These are phyloP conservation scores for Trametes maxima DNA, from an alignment of 768 basidiomycete species.

Conservation along the genomic window DNA sequence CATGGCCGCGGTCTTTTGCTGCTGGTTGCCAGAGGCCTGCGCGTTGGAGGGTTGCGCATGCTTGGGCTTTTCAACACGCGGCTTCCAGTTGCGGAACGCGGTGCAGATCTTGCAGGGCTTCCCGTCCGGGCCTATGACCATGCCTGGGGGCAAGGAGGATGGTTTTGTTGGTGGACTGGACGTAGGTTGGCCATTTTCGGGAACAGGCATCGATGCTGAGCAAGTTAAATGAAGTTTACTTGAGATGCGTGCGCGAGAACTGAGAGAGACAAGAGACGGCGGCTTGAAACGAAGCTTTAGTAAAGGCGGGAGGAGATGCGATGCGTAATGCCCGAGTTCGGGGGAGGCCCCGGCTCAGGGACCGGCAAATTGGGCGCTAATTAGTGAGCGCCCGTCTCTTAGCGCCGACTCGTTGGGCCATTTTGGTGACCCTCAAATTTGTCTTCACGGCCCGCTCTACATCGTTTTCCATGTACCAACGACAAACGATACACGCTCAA, in stretches of 20 bases:
- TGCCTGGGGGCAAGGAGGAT: constrained; percentile 64
- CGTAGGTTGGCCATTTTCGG: not conserved
- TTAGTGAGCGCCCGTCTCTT: not conserved
- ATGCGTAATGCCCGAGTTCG: not conserved
- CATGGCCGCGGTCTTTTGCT: constrained; percentile 37
- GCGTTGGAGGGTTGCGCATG: not conserved
- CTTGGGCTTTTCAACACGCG: constrained; percentile 37
- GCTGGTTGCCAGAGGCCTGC: not conserved
- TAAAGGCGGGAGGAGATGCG: not conserved
- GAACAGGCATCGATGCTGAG: not conserved
- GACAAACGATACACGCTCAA: too few relatives aligned
- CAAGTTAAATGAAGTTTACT: too few relatives aligned
- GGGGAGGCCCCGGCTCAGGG: not conserved
- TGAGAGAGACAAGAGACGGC: not conserved
- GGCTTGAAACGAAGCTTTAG: not conserved
- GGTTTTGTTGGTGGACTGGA: constrained; percentile 7
- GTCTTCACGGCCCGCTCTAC: too few relatives aligned
- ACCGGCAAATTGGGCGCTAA: not conserved
- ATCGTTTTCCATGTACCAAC: too few relatives aligned
- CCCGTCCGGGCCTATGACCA: constrained; percentile 90
- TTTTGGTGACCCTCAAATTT: too few relatives aligned
- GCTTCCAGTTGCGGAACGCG: constrained; percentile 73
- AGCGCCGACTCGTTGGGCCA: too few relatives aligned
- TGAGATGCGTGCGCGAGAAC: too few relatives aligned
- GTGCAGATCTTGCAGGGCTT: constrained; percentile 95